Evolutionary conservation across 345 rosid species (phyloP).

Genomic region (Acer yangbiense): DNA sequence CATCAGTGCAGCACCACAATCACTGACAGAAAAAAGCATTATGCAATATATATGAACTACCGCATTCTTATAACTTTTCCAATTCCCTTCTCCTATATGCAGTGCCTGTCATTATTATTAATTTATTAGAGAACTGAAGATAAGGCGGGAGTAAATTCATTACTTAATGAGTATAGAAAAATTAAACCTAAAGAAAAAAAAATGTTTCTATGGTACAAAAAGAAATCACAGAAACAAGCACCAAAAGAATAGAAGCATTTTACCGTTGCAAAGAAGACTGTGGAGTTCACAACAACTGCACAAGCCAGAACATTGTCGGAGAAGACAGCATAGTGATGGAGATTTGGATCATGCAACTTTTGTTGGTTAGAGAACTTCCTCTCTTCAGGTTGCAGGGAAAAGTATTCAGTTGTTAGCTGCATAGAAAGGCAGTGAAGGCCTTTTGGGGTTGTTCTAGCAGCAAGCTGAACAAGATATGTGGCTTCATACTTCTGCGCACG

Average conservation of each 20-base stretch:
- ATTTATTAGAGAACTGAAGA: not conserved
- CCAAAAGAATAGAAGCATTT: slow-evolving; percentile 19
- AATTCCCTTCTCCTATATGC: not conserved
- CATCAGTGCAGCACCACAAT: not conserved
- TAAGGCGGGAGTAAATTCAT: not conserved
- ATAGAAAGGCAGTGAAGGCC: slow-evolving; percentile 93
- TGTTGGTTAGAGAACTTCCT: slow-evolving; percentile 72
- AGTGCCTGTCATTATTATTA: not conserved
- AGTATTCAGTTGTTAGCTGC: slow-evolving; percentile 80
- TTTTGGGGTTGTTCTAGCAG: slow-evolving; percentile 87
- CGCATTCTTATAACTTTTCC: not conserved
- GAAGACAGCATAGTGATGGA: slow-evolving; percentile 79
- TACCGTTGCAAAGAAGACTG: slow-evolving; percentile 71
- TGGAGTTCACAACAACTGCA: slow-evolving; percentile 87
- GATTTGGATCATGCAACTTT: slow-evolving; percentile 46
- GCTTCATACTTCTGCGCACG: slow-evolving; percentile 67
- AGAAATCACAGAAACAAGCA: not conserved
- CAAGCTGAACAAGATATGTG: slow-evolving; percentile 73
- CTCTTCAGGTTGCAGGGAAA: slow-evolving; percentile 59
- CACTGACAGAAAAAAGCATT: not conserved
- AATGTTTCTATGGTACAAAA: not conserved
- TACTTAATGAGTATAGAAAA: not conserved
- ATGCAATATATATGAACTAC: not conserved
- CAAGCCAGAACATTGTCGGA: slow-evolving; percentile 88
- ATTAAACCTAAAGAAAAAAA: not conserved